These are phyloP conservation scores for Chloropicon primus DNA, from an alignment of 139 green algal species.

Conservation along the genomic window DNA sequence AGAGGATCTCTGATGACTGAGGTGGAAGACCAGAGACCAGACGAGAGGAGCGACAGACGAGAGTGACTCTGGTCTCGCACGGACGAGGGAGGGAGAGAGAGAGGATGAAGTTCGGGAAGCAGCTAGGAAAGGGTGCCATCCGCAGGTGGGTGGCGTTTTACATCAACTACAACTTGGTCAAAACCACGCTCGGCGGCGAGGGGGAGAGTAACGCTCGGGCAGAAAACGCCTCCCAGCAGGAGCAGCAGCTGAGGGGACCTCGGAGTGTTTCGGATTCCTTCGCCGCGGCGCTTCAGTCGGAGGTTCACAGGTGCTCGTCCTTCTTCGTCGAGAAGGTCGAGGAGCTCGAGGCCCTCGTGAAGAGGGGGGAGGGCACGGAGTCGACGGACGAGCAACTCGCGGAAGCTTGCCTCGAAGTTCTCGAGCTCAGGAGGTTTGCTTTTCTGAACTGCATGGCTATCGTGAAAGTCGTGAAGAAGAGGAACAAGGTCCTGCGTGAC, in stretches of 20 bases:
- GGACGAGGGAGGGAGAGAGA: conserved; percentile 32
- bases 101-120: conserved; percentile 56
- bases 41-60: too few species aligned
- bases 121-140: conserved; percentile 31
- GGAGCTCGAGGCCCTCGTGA: conserved; percentile 26
- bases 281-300: conserved; percentile 22
- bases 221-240: background rate
- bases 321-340: conserved; percentile 44
- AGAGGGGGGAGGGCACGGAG: background rate
- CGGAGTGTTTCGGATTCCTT: conserved; percentile 14
- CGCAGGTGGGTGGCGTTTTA: conserved; percentile 26
- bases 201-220: conserved; percentile 7
- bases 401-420: conserved; percentile 28
- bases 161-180: conserved; percentile 56
- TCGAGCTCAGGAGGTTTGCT: conserved; percentile 47
- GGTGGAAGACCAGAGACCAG: too few species aligned
- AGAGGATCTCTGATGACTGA: too few species aligned
- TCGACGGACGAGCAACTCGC: conserved; percentile 11
- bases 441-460: conserved; percentile 74
- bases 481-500: conserved; percentile 27
- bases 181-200: conserved; percentile 47
- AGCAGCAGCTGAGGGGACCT: background rate
- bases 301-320: conserved; percentile 39
- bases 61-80: too few species aligned
- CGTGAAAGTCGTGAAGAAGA: conserved; percentile 69